phyloP scores from a whole-genome alignment of 2,329 filamentous ascomycete genomes.

The Colletotrichum sp. region DNA sequence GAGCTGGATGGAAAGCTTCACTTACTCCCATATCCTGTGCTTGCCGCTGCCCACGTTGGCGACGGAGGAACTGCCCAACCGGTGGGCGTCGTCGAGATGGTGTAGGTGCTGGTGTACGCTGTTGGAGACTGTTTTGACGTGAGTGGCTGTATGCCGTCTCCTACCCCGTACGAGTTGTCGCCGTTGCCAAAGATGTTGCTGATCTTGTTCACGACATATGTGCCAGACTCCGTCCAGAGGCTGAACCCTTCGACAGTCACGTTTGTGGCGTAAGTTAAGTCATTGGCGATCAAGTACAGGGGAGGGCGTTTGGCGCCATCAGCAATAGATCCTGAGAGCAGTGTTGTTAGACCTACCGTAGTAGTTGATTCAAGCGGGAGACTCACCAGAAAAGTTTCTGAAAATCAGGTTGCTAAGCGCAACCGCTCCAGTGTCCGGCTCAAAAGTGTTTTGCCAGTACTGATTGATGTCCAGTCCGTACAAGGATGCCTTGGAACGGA shows the following conservation, averaged over 20 bases:
- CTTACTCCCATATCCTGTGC: neutral
- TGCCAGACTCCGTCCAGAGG: neutral
- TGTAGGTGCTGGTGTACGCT: neutral
- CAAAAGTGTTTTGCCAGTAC: neutral
- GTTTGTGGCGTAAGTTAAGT: neutral
- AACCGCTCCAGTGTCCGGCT: neutral
- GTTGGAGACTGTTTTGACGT: neutral
- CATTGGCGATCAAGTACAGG: neutral
- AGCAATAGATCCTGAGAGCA: neutral
- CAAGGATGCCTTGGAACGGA: neutral
- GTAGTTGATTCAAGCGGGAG: neutral
- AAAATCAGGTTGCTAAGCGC: neutral
- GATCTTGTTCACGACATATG: neutral
- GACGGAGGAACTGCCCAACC: neutral
- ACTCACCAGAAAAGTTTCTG: neutral
- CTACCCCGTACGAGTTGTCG: neutral
- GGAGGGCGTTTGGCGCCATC: neutral
- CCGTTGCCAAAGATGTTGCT: neutral
- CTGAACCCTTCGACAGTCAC: neutral
- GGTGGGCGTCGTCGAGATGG: neutral
- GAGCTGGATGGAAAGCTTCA: neutral
- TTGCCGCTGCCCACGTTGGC: neutral
- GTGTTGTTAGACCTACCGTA: neutral
- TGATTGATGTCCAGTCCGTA: neutral
- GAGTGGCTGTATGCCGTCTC: neutral